Conservation (phyloP, 2,329 filamentous ascomycete genomes). For the Podosphaera leucotricha region DNA sequence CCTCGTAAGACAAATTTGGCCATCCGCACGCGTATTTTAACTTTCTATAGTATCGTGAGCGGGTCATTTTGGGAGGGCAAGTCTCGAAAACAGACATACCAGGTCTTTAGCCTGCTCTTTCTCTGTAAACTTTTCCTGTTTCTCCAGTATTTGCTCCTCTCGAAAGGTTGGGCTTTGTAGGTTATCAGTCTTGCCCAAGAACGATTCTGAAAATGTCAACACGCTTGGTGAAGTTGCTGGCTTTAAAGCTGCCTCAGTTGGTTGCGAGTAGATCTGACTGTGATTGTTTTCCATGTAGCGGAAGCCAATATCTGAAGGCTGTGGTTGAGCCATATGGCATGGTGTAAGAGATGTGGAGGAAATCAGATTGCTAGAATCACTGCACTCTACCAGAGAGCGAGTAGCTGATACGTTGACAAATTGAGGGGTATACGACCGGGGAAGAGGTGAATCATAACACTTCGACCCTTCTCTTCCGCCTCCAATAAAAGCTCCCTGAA, state of each 20-base stretch:
- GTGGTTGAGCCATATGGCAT: conserved; percentile 34
- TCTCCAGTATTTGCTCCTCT: conserved; percentile 71
- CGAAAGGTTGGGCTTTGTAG: conserved; percentile 77
- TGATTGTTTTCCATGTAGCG: conserved; percentile 54
- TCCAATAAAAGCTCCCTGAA: neutral
- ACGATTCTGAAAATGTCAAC: conserved; percentile 29
- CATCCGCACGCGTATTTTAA: conserved; percentile 74
- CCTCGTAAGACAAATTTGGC: conserved; percentile 89
- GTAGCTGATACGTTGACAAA: neutral
- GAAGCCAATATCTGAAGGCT: conserved; percentile 75
- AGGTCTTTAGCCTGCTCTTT: conserved; percentile 71
- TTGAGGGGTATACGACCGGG: neutral
- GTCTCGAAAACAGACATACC: conserved; percentile 29
- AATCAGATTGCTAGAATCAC: conserved; percentile 33
- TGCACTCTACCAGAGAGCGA: conserved; percentile 2
- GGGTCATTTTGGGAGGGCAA: neutral
- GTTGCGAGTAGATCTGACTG: conserved; percentile 15
- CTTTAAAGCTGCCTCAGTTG: conserved; percentile 36
- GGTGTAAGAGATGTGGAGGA: conserved; percentile 25
- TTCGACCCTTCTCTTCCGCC: no score
- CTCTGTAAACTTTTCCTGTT: conserved; percentile 58
- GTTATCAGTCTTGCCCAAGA: conserved; percentile 21
- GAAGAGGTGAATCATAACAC: neutral
- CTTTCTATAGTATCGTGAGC: conserved; percentile 40
- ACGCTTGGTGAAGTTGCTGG: conserved; percentile 67